Base-by-base conservation (phyloP, 495 filamentous ascomycete species). In the Penicillium cinerascens region DNA sequence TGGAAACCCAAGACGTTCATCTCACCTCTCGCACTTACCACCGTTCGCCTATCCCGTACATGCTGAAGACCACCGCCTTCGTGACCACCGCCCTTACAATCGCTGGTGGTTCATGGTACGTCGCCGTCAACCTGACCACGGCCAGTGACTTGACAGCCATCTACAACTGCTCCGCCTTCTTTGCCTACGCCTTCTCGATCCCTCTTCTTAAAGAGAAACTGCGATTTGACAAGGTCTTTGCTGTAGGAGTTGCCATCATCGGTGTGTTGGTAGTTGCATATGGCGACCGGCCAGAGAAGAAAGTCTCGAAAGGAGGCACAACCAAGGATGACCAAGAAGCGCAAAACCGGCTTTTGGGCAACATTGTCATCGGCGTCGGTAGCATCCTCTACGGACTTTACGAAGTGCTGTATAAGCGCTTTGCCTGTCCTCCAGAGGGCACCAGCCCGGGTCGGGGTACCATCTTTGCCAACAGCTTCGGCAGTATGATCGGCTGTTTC, bases 91-190 rank as follows among this genome's bases (percentile, higher is more conserved):
- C 91, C 4, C 79, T 98, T 41, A 98, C 93, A 4, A 72, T 97
- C 42, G 93, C 92, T 0, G 93, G 92, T 1, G 82, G 87, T n/a
- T 91, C 86, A 43, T 98, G 93, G 93, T 98, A 97, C 56, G 75
- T 96, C 13, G 93, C 93, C 4, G 92, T 98, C 36, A 87, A 88
- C 66, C 75, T 96, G 79, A 98, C 93, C 0, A 93, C 88, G 11
- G 85, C 93, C 21, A 87, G 85, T 58, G 93, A 98, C 62, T 74
- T 98, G 48, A 98, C 93, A 0, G 93, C 93, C 21, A 98, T 98
- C 64, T 98, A 97, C 79, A 98, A 98, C 69, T 98, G 93, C 78
- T 95, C 89, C 44, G 92, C 93, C 42, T 98, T 98, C 72, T 98
- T 97, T 69, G 93, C 93, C 26, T 98, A 98, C 65, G 92, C 85